Evolutionary conservation across 2,329 filamentous ascomycete genomes (phyloP).

Genomic region (Fusarium sp.): DNA sequence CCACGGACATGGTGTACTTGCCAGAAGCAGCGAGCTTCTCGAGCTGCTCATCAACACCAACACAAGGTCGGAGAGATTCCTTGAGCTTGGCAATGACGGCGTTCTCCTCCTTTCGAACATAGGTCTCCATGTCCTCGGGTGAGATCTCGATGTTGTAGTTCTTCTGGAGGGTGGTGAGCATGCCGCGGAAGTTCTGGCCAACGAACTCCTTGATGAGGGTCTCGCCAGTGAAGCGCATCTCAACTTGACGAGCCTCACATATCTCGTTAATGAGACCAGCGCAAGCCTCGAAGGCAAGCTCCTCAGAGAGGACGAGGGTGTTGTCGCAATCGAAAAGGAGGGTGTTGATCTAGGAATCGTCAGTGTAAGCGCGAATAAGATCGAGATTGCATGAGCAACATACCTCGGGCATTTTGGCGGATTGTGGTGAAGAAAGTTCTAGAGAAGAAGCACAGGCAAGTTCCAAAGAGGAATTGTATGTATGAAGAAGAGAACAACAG

Average conservation of each 20-base stretch:
- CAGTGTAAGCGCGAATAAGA: background rate
- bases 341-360: conserved; percentile 65
- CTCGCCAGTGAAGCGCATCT: conserved; percentile 79
- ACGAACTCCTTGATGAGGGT: conserved; percentile 88
- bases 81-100: conserved; percentile 85
- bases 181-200: conserved; percentile 94
- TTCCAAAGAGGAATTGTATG: conserved; percentile 8
- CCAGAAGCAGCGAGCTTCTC: conserved; percentile 69
- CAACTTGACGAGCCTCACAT: conserved; percentile 72
- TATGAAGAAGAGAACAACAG: conserved; percentile 17
- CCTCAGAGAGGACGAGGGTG: conserved; percentile 92
- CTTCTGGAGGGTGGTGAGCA: conserved; percentile 81
- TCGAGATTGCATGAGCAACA: conserved; percentile 9
- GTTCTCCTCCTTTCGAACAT: conserved; percentile 82
- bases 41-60: conserved; percentile 75
- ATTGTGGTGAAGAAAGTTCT: conserved; percentile 2
- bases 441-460: background rate
- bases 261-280: conserved; percentile 91
- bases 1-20: conserved; percentile 81
- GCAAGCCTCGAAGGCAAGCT: conserved; percentile 90
- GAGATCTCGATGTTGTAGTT: conserved; percentile 79
- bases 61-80: conserved; percentile 74
- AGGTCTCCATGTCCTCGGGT: conserved; percentile 75
- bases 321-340: conserved; percentile 87
- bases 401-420: conserved; percentile 52